Evolutionary conservation across 371 early-diverging fungal genomes (phyloP), one percentile per base, ranked within the genome.

Genomic region (Circinella umbellata): DNA sequence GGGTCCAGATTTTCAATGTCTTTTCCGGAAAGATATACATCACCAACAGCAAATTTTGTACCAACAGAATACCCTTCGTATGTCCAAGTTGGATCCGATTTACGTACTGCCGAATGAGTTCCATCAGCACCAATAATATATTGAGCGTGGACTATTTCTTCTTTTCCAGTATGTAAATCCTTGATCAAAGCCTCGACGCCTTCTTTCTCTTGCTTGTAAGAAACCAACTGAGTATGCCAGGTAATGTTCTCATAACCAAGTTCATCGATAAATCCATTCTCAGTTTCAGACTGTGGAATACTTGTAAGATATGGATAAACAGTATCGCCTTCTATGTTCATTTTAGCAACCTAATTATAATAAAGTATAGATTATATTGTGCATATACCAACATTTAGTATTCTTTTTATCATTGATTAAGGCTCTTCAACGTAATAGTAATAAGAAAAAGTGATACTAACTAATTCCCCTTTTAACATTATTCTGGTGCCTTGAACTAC

Each of bases 51-150:
- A 63, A 79, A 79, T 18, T 69, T 69, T 1, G 76, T 74, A 1
- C 46, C 49, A 14, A 83, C 51, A 4, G 76, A 51, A 39, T 72
- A 49, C 7, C 84, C 81, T 55, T 79, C 70, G 61, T 73, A 84
- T 0, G 74, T 76, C 80, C 81, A 84, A 4, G 68, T 69, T 0
- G 63, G 38, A 1, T 61, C 66, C 0, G 47, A 64, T 39, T 77
- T 78, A 20, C 84, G 76, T 13, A 70, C 65, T 11, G 34, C 34
- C 1, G 84, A 84, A 62, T 81, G 84, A 8, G 63, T 63, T 27
- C 84, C 84, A 60, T 84, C 84, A 3, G 80, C 77, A 6, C 81
- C 84, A 0, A 84, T 64, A 35, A 84, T 55, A 46, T 77, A 84
- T 0, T 34, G 49, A 15, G 77, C 76, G 20, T 48, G 36, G 11